These are phyloP conservation scores for Saccharomycopsis hybrid DNA, from an alignment of 1,139 yeast species.

Conservation along the genomic window DNA sequence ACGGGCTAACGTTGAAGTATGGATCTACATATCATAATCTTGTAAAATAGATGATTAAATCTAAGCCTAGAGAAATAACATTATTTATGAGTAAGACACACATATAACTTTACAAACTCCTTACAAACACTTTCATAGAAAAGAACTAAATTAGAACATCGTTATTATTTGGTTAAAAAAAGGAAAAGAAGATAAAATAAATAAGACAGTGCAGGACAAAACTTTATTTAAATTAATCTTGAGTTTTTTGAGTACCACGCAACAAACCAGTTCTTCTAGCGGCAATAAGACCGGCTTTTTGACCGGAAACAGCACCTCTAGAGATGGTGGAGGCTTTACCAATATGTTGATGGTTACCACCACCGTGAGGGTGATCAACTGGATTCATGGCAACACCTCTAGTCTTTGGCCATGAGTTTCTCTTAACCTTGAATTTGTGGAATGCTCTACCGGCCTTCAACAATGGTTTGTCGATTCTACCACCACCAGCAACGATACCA, in stretches of 20 bases:
- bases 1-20: too few relatives aligned
- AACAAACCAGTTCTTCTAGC: slow-evolving; percentile 99
- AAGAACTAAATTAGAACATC: too few relatives aligned
- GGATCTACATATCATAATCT: too few relatives aligned
- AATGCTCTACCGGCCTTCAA: slow-evolving; percentile 99
- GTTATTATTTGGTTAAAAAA: too few relatives aligned
- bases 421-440: slow-evolving; percentile 98
- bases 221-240: slow-evolving; percentile 47
- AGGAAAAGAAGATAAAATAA: slow-evolving; percentile 6
- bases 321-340: slow-evolving; percentile 99
- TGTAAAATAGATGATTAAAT: too few relatives aligned
- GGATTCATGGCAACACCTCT: slow-evolving; percentile 99
- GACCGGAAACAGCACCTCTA: slow-evolving; percentile 99
- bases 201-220: too few relatives aligned
- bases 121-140: too few relatives aligned
- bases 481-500: slow-evolving; percentile 99
- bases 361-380: slow-evolving; percentile 99
- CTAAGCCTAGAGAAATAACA: too few relatives aligned
- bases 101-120: too few relatives aligned
- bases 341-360: slow-evolving; percentile 99
- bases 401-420: slow-evolving; percentile 99
- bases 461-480: slow-evolving; percentile 99
- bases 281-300: slow-evolving; percentile 99
- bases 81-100: too few relatives aligned
- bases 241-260: slow-evolving; percentile 99